Base-by-base conservation (phyloP, 176 grass and related monocot species). In the Oryza brachyantha region DNA sequence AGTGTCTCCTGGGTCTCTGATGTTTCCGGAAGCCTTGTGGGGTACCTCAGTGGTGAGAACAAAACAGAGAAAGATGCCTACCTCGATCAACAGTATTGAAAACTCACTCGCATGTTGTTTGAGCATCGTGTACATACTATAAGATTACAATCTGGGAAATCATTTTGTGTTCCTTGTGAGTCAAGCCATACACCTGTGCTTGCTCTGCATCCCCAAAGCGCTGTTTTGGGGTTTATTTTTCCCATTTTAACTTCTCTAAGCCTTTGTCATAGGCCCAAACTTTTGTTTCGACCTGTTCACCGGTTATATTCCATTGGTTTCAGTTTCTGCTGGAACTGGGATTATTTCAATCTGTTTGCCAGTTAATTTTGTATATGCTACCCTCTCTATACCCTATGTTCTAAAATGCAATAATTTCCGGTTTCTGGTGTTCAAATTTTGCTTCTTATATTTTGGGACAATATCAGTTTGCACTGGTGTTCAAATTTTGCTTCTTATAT, bases 1-100 rank as follows among this genome's bases (percentile, higher is more conserved):
- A 95, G 92, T 2, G 83, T 91, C 31, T 91, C 92, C 1, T 88
- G 86, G 88, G 96, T 86, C 29, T 85, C 85, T 0, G 88, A 79
- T 1, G 87, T 90, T 68, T 87, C 91, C 19, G 91, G 85, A 12
- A 86, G 85, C 72, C 82, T 94, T 19, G 66, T 50, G 4, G 92
- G 86, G 7, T 92, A 92, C 41, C 69, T 98, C 7, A 41, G 66
- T 36, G 63, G 90, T 13, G 70, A 87, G 0, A 74, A 69, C 24
- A 93, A 83, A 69, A 37, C 82, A 0, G 81, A 78, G 36, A 90
- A 74, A 59, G 92, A 95, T 61, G 77, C 92, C 8, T 87, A 79
- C 59, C 78, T 99, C 19, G 88, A 95, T 35, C 90, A 91, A 75
- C 87, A 91, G 79, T 65, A 79, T 31, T 98, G 70, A 87, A 22